phyloP scores from a whole-genome alignment of 2,329 filamentous ascomycete genomes.

The Monosporascus ibericus region DNA sequence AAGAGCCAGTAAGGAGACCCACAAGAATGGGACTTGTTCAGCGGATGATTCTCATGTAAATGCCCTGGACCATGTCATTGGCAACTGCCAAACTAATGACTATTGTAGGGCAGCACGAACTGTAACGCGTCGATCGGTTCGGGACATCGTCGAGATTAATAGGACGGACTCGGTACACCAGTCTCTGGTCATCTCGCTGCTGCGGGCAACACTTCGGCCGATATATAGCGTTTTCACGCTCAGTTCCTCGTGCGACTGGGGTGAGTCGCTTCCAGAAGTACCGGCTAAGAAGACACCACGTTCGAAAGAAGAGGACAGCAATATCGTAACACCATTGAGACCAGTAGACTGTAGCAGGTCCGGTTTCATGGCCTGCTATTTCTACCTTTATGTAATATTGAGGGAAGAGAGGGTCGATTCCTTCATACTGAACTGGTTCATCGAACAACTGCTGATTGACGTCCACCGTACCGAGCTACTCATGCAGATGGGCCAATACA shows the following conservation, averaged over 20 bases:
- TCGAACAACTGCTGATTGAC: conserved; percentile 39
- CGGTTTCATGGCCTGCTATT: conserved; percentile 40
- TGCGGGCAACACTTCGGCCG: conserved; percentile 38
- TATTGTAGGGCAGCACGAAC: conserved; percentile 32
- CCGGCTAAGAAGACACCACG: conserved; percentile 19
- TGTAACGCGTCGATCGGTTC: conserved; percentile 31
- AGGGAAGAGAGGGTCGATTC: conserved; percentile 35
- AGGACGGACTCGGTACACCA: conserved; percentile 35
- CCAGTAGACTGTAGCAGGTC: conserved; percentile 33
- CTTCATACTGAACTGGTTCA: conserved; percentile 38
- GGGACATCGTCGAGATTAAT: conserved; percentile 31
- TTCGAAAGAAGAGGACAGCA: conserved; percentile 12
- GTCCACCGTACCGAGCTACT: conserved; percentile 33
- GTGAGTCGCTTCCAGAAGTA: conserved; percentile 20
- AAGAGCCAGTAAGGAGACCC: conserved; percentile 20
- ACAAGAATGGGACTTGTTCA: conserved; percentile 31
- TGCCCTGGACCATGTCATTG: conserved; percentile 1
- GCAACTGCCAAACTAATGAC: conserved; percentile 1
- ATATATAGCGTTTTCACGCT: conserved; percentile 24
- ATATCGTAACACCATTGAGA: conserved; percentile 10
- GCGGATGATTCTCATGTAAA: conserved; percentile 37
- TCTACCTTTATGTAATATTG: conserved; percentile 40
- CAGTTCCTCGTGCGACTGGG: conserved; percentile 16
- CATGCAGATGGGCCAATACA: conserved; percentile 35
- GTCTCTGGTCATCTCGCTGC: conserved; percentile 38